Conservation (phyloP, 345 rosid species). For the Aquilaria malaccensis region DNA sequence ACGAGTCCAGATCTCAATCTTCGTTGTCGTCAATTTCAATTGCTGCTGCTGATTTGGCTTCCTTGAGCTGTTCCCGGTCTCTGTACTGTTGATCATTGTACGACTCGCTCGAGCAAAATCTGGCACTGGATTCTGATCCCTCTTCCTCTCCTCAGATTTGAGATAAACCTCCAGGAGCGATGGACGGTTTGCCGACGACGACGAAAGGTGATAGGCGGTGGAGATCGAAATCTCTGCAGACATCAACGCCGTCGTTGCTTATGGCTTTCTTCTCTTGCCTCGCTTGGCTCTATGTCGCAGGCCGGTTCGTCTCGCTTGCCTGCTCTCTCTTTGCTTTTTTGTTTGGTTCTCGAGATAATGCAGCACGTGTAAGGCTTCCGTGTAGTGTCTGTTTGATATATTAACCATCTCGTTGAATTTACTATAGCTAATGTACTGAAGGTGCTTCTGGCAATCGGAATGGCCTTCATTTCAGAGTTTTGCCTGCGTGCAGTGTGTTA, state of each 20-base stretch:
- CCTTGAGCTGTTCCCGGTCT: conserved; percentile 8
- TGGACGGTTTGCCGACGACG: conserved; percentile 66
- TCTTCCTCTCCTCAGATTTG: conserved; percentile 15
- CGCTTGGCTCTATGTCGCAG: conserved; percentile 98
- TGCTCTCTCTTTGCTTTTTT: no score
- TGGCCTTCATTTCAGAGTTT: no score
- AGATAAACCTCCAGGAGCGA: conserved; percentile 13
- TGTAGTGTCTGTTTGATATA: no score
- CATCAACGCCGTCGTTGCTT: conserved; percentile 61
- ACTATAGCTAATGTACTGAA: no score
- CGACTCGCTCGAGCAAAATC: background rate
- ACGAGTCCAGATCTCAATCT: no score
- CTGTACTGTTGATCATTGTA: conserved; percentile 15
- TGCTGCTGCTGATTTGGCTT: conserved; percentile 10
- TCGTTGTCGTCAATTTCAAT: background rate
- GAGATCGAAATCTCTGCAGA: conserved; percentile 53
- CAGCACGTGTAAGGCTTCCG: no score
- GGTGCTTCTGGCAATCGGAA: no score
- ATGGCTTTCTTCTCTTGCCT: conserved; percentile 86
- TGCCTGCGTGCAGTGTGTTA: no score
- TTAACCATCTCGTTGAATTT: no score
- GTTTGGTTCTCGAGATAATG: no score
- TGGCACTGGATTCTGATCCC: conserved; percentile 9
- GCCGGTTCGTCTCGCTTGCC: conserved; percentile 40
- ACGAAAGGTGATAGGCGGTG: conserved; percentile 59